Conservation (phyloP, 2,329 filamentous ascomycete species). For the Monilinia fructicola region DNA sequence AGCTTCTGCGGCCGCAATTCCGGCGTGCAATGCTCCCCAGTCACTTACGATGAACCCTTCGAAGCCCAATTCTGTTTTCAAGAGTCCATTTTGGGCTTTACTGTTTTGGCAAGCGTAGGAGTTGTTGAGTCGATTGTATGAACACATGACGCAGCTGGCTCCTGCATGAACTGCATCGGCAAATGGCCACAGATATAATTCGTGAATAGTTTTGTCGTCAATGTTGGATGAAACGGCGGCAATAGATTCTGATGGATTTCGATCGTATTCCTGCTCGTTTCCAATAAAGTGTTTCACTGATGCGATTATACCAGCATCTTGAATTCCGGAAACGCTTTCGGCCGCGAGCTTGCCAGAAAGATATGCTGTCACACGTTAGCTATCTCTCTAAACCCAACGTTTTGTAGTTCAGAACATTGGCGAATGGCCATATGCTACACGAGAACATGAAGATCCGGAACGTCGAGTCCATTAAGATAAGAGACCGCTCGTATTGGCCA, state of each 20-base stretch:
- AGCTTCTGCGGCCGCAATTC: slow-evolving; percentile 72
- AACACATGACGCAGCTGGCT: slow-evolving; percentile 78
- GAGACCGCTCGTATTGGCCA: too few relatives aligned
- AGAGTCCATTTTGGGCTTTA: slow-evolving; percentile 73
- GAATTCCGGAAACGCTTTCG: slow-evolving; percentile 34
- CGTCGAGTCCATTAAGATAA: too few relatives aligned
- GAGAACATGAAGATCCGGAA: too few relatives aligned
- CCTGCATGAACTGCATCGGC: slow-evolving; percentile 75
- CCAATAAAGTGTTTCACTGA: slow-evolving; percentile 56
- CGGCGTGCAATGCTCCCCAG: slow-evolving; percentile 80
- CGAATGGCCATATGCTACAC: too few relatives aligned
- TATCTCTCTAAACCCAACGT: not conserved
- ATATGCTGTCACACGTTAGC: slow-evolving; percentile 46
- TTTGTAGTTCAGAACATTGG: too few relatives aligned
- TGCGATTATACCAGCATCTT: slow-evolving; percentile 34
- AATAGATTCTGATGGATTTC: slow-evolving; percentile 50
- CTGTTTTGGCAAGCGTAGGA: slow-evolving; percentile 59
- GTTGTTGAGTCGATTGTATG: slow-evolving; percentile 68
- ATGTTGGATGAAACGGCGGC: slow-evolving; percentile 63
- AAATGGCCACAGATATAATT: slow-evolving; percentile 84
- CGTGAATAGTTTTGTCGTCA: slow-evolving; percentile 71
- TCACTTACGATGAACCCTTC: slow-evolving; percentile 80
- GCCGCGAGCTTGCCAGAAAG: slow-evolving; percentile 55
- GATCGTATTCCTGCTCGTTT: slow-evolving; percentile 65
- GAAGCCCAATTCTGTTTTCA: slow-evolving; percentile 84